Percentiles rank a stretch among this genome's conserved stretches.
phyloP scores from a whole-genome alignment of 164 flowering plant species.

The Aristolochia fimbriata region DNA sequence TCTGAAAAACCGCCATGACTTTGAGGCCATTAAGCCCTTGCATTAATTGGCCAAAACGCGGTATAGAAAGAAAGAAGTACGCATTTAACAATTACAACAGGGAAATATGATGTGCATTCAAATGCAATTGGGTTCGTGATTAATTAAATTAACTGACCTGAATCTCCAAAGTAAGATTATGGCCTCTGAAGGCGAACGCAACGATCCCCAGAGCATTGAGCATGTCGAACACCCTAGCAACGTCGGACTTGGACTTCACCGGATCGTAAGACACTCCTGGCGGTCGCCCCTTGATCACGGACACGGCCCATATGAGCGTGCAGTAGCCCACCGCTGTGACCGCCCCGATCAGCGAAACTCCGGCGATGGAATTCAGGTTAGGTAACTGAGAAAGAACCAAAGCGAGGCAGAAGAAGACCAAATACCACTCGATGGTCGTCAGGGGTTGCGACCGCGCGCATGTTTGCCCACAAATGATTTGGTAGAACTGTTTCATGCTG shows the following conservation, averaged over 20 bases:
- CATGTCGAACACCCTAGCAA: too few species aligned
- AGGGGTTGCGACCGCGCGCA: slow-evolving; percentile 28
- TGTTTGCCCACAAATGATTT: slow-evolving; percentile 30
- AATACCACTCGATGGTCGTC: slow-evolving; percentile 60
- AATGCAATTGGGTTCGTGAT: too few species aligned
- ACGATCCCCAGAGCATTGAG: too few species aligned
- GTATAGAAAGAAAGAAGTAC: not conserved
- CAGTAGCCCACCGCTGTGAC: slow-evolving; percentile 49
- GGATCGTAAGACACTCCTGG: slow-evolving; percentile 13
- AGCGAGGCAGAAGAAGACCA: slow-evolving; percentile 48
- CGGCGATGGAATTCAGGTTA: slow-evolving; percentile 62
- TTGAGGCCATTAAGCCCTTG: too few species aligned
- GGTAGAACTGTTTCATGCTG: slow-evolving; percentile 36
- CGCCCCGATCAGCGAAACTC: slow-evolving; percentile 52
- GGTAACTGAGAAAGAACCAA: slow-evolving; percentile 51
- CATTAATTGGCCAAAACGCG: too few species aligned
- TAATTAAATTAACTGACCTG: too few species aligned
- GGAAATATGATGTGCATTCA: not conserved
- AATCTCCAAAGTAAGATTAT: too few species aligned
- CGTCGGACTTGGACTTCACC: not conserved
- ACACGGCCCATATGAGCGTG: slow-evolving; percentile 42
- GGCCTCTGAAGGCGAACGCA: too few species aligned
- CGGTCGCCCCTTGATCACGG: slow-evolving; percentile 29
- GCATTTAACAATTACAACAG: not conserved
- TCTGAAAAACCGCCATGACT: too few species aligned